phyloP scores from a whole-genome alignment of 257 asterid genomes.

The Nicotiana knightiana region DNA sequence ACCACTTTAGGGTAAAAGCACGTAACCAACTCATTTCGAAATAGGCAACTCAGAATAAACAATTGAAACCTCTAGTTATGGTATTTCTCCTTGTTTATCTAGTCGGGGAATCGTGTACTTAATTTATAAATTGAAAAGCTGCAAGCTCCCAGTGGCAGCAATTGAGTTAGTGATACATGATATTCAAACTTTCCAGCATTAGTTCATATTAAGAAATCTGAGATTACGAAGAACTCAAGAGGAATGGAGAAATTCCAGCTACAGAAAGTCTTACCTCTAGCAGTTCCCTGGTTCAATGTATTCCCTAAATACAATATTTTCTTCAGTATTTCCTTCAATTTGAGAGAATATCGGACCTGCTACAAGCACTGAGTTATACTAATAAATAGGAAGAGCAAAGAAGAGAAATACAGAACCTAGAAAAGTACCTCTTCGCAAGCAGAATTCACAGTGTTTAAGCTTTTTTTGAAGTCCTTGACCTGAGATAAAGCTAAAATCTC shows the following conservation, averaged over 20 bases:
- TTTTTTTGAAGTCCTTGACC: conserved; percentile 77
- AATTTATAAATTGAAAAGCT: neutral
- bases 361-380: conserved; percentile 17
- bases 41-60: neutral
- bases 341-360: conserved; percentile 85
- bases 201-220: neutral
- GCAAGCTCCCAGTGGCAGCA: neutral
- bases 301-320: conserved; percentile 82
- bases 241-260: neutral
- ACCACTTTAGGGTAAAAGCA: neutral
- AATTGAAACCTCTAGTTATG: neutral
- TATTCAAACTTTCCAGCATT: neutral
- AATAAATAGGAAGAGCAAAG: conserved; percentile 9
- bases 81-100: neutral
- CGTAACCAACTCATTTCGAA: neutral
- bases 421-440: conserved; percentile 91
- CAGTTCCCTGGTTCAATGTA: conserved; percentile 97
- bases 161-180: neutral
- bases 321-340: conserved; percentile 91
- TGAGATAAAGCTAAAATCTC: conserved; percentile 28
- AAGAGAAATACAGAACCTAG: neutral
- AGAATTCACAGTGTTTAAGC: conserved; percentile 73
- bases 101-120: neutral
- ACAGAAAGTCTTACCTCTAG: conserved; percentile 64
- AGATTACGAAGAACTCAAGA: neutral